These are phyloP conservation scores for Candida taoyuanica DNA, from an alignment of 805 yeast genomes.

Conservation along the genomic window DNA sequence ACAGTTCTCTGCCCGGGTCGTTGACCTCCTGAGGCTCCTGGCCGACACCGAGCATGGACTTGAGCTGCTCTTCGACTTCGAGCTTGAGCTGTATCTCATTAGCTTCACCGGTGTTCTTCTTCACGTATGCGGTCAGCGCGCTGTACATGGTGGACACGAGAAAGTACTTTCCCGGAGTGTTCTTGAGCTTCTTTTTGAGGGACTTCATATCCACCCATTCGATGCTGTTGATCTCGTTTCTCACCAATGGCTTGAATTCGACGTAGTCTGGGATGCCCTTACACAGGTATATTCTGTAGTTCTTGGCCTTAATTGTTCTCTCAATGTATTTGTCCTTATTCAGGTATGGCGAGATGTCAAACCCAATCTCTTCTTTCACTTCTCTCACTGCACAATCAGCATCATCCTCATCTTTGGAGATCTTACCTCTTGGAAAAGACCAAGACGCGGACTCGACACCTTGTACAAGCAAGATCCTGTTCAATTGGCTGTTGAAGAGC, in stretches of 20 bases:
- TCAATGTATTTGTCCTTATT: conserved; percentile 73
- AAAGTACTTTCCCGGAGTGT: conserved; percentile 30
- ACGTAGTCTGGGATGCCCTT: conserved; percentile 73
- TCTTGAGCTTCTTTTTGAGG: conserved; percentile 28
- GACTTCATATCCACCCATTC: conserved; percentile 68
- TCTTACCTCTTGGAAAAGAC: conserved; percentile 97
- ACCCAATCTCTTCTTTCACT: conserved; percentile 90
- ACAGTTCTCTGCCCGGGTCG: conserved; percentile 76
- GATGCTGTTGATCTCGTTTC: conserved; percentile 83
- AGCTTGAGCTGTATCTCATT: conserved; percentile 56
- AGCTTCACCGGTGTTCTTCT: conserved; percentile 42
- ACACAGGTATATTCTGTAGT: conserved; percentile 75
- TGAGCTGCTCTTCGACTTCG: conserved; percentile 62
- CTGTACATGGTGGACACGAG: conserved; percentile 37
- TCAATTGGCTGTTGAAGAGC: conserved; percentile 63
- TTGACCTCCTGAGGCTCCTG: conserved; percentile 17
- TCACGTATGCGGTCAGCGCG: conserved; percentile 47
- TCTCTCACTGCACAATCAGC: conserved; percentile 88
- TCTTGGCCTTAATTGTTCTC: conserved; percentile 76
- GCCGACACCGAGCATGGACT: conserved; percentile 57
- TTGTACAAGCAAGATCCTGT: conserved; percentile 72
- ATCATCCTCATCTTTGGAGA: conserved; percentile 88
- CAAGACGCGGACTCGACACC: conserved; percentile 81
- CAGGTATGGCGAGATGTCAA: conserved; percentile 66
- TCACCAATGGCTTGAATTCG: conserved; percentile 72